Base-by-base conservation (phyloP, 805 yeast species). In the Myxozyma sirexii region DNA sequence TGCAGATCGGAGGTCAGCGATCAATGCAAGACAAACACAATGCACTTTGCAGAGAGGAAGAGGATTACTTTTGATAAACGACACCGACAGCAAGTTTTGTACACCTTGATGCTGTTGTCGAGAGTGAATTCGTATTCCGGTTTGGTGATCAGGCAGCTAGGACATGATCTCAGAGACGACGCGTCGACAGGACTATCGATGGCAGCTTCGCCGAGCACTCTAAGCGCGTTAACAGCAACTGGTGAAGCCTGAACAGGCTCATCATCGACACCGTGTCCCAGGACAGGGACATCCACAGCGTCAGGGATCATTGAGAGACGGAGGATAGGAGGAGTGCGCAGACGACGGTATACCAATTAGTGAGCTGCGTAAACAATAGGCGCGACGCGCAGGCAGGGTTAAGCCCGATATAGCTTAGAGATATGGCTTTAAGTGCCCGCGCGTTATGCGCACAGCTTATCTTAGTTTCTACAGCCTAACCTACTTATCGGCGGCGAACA, bases 121-220 rank as follows among this genome's bases (percentile, higher is more conserved):
- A 48, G 43, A 10, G 42, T 48, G 43, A 48, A 48, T 26, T 48
- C 52, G 46, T 38, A 50, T 19, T 7, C 37, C 12, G 54, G 54
- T 41, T 50, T 50, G 15, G 45, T 4, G 38, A 27, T 38, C 15
- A 50, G 43, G 12, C 52, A 48, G 42, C 43, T 19, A 4, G 26
- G n/a, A 39, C 52, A 48, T 10, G 21, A n/a, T n/a, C 50, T 19
- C 23, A 29, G 17, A 10, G 33, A 6, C 33, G 39, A 46, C 50
- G 50, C 50, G 50, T 46, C 39, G 15, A n/a, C 41, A 4, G 38
- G 27, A n/a, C 8, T 24, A 37, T 48, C 52, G 35, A 15, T 37
- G 15, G 21, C 52, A 19, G 50, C 24, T 4, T 24, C 21, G 35
- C 26, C 42, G n/a, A 48, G 43, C 7, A 43, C 52, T 23, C 29